phyloP scores from a whole-genome alignment of 2,329 filamentous ascomycete species.

The Echinosphaeria canescens region DNA sequence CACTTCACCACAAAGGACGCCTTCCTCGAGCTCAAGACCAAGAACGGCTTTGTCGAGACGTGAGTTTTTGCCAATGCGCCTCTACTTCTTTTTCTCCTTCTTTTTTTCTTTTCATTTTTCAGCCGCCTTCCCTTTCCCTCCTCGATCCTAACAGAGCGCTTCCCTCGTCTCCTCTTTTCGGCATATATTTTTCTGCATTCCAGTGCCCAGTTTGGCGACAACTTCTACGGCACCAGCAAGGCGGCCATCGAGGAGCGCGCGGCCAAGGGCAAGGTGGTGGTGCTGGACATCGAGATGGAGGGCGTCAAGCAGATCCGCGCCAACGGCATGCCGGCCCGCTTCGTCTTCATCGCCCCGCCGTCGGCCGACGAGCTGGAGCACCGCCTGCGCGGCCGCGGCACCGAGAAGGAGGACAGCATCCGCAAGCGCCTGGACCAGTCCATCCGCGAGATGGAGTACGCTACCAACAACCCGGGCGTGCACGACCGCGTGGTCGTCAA shows the following conservation, averaged over 20 bases:
- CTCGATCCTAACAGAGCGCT: too few relatives aligned
- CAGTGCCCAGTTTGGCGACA: conserved; percentile 63
- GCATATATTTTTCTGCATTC: too few relatives aligned
- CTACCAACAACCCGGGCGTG: conserved; percentile 42
- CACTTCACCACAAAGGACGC: conserved; percentile 47
- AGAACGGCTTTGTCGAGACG: conserved; percentile 57
- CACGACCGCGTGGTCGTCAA: conserved; percentile 16
- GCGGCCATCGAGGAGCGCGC: conserved; percentile 57
- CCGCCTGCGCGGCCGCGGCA: conserved; percentile 51
- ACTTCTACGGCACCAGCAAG: conserved; percentile 72
- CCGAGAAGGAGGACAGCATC: conserved; percentile 56
- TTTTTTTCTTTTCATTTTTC: too few relatives aligned
- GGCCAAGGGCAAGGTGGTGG: conserved; percentile 49
- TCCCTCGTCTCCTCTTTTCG: too few relatives aligned
- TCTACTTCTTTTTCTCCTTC: background rate
- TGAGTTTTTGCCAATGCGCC: conserved; percentile 1
- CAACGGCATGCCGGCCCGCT: conserved; percentile 42
- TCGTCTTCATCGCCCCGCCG: conserved; percentile 70
- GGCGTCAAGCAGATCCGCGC: conserved; percentile 86
- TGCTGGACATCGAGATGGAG: conserved; percentile 96
- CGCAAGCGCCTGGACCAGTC: conserved; percentile 50
- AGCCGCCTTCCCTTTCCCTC: too few relatives aligned
- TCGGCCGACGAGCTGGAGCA: conserved; percentile 52
- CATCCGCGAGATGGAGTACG: conserved; percentile 50
- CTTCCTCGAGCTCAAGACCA: conserved; percentile 46